These are phyloP conservation scores for Themeda triandra DNA, from an alignment of 176 grass and related monocot genomes.

Conservation along the genomic window DNA sequence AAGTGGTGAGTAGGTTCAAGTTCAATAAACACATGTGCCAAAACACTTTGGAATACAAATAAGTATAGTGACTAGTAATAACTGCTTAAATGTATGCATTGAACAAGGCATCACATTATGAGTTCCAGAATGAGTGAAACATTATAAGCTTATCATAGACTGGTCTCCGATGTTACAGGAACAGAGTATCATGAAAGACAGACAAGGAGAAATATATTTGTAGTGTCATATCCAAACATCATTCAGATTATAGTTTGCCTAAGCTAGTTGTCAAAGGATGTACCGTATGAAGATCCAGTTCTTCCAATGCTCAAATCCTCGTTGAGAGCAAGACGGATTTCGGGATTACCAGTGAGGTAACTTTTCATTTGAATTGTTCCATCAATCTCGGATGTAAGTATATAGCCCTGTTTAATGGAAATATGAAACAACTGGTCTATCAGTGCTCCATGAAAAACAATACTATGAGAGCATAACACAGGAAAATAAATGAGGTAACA, in stretches of 20 bases:
- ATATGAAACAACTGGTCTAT: background rate
- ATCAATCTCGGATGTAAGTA: conserved; percentile 99
- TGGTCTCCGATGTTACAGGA: background rate
- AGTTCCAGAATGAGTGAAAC: background rate
- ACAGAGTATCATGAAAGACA: conserved; percentile 6
- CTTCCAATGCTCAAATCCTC: conserved; percentile 94
- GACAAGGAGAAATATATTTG: background rate
- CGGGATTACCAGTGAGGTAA: conserved; percentile 93
- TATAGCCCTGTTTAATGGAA: conserved; percentile 70
- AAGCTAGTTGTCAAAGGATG: background rate
- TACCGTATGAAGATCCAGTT: conserved; percentile 71
- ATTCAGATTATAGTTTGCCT: background rate
- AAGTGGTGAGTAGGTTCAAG: background rate
- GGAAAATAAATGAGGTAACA: conserved; percentile 7
- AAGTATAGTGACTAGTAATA: background rate
- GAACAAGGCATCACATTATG: conserved; percentile 1
- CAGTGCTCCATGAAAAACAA: background rate
- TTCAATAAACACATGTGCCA: background rate
- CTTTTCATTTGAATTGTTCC: conserved; percentile 99
- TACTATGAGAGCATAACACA: background rate
- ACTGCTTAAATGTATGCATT: background rate
- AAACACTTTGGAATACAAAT: conserved; percentile 5
- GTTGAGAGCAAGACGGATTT: conserved; percentile 97
- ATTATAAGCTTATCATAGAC: background rate
- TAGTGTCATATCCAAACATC: background rate